Base-by-base conservation (phyloP, 257 asterid species). In the Knoxia roxburghii region DNA sequence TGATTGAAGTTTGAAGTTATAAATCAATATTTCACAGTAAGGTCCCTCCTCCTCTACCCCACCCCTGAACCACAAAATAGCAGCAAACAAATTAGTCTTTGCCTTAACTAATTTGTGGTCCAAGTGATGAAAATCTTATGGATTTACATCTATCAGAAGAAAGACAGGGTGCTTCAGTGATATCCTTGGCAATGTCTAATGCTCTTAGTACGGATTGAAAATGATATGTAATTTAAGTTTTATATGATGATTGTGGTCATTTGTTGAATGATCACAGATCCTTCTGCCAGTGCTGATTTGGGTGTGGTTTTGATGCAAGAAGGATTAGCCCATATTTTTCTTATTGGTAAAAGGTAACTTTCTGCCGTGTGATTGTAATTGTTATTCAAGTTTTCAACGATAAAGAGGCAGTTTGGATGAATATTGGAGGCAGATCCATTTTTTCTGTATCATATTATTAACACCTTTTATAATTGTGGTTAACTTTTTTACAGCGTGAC, bases 261-360 rank as follows among this genome's bases (percentile, higher is more conserved):
- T 68, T 50, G 64, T 77, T 24, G 46, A 67, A 64, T 77, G 68
- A 52, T 67, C 66, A 32, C 71, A 93, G 99, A 90, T 77, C 96
- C 96, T n/a, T 79, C 87, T 70, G 97, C 95, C 33, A 85, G 97
- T 49, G 99, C 99, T 13, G 97, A 93, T 77, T 75, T 93, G 75
- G 97, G 95, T 43, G 88, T 93, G 74, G 86, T 93, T 77, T 78
- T 93, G 80, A 88, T 93, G 97, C 99, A 93, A 82, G 99, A 93
- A 84, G 99, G 99, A 30, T 75, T 90, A 70, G 92, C 95, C 32
- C 82, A 90, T 78, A 77, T 93, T 69, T 76, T 93, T 35, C 97
- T 93, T 70, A 75, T 93, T 73, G 99, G 99, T 52, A 93, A 85
- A 82, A 93, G 95, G 99, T 90, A 79, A 70, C 46, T 41, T 10